Conservation (phyloP, 1,139 yeast genomes). For the Scheffersomyces segobiensis region DNA sequence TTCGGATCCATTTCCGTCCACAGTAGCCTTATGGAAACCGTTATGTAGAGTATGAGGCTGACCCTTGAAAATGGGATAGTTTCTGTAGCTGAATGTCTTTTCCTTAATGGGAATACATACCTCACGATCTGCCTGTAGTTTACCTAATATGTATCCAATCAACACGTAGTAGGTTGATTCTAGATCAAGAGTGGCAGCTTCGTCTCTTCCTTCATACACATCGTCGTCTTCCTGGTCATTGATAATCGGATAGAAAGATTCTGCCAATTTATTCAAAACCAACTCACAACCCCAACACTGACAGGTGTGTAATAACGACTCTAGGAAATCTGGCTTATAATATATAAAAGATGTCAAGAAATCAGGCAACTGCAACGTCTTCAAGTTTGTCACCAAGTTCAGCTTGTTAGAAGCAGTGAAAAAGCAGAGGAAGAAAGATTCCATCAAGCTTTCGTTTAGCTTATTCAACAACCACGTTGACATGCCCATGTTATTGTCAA, state of each 20-base stretch:
- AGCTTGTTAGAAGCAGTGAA: conserved; percentile 10
- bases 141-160: conserved; percentile 37
- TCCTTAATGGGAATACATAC: conserved; percentile 41
- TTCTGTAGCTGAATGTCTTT: conserved; percentile 20
- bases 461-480: conserved; percentile 31
- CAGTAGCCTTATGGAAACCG: conserved; percentile 25
- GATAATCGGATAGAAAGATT: conserved; percentile 24
- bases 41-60: conserved; percentile 38
- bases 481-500: conserved; percentile 33
- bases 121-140: conserved; percentile 40
- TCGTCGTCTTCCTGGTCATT: conserved; percentile 14
- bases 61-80: conserved; percentile 41
- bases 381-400: conserved; percentile 15
- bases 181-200: conserved; percentile 16
- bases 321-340: conserved; percentile 40
- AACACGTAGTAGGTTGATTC: conserved; percentile 34
- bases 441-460: conserved; percentile 36
- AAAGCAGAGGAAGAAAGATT: conserved; percentile 35
- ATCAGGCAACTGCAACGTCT: conserved; percentile 35
- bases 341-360: conserved; percentile 41
- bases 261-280: conserved; percentile 25
- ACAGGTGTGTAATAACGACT: conserved; percentile 39
- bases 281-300: conserved; percentile 37
- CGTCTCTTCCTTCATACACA: conserved; percentile 6
- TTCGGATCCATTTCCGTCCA: conserved; percentile 2